Conservation (phyloP, 768 basidiomycete genomes). For the Tricholoma matsutake region DNA sequence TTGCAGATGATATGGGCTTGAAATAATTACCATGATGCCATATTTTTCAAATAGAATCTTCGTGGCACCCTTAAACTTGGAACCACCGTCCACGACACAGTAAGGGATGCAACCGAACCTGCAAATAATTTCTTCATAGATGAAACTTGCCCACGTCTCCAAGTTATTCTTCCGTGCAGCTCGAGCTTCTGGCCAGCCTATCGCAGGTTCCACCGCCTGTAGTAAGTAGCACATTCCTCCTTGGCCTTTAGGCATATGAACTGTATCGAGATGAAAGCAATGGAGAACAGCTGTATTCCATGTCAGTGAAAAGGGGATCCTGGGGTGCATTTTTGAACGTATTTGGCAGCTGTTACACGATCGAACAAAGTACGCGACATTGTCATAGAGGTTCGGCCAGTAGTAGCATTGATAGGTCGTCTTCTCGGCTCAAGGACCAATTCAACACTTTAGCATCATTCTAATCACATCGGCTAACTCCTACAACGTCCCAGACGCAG, state of each 20-base stretch:
- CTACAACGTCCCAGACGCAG: too few relatives aligned
- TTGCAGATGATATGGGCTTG: constrained; percentile 29
- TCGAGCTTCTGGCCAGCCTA: constrained; percentile 27
- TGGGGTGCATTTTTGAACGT: constrained; percentile 14
- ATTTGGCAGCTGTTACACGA: constrained; percentile 34
- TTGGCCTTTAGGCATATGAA: constrained; percentile 24
- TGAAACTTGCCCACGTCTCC: too few relatives aligned
- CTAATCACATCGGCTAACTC: too few relatives aligned
- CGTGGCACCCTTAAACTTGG: background rate
- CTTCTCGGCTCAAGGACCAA: too few relatives aligned
- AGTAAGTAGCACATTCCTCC: constrained; percentile 18
- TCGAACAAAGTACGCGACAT: constrained; percentile 24
- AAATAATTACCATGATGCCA: constrained; percentile 24
- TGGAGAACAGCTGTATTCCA: constrained; percentile 16
- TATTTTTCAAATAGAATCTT: constrained; percentile 14
- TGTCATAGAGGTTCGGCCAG: constrained; percentile 18
- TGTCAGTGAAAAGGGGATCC: constrained; percentile 17
- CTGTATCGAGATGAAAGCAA: constrained; percentile 23
- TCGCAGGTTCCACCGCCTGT: constrained; percentile 18
- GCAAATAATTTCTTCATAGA: too few relatives aligned
- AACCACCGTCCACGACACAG: background rate
- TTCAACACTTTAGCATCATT: too few relatives aligned
- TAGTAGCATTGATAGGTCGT: too few relatives aligned
- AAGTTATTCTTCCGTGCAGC: background rate
- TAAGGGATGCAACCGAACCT: background rate